Base-by-base conservation (phyloP, 441 rosid species). In the Croton laevigatus region DNA sequence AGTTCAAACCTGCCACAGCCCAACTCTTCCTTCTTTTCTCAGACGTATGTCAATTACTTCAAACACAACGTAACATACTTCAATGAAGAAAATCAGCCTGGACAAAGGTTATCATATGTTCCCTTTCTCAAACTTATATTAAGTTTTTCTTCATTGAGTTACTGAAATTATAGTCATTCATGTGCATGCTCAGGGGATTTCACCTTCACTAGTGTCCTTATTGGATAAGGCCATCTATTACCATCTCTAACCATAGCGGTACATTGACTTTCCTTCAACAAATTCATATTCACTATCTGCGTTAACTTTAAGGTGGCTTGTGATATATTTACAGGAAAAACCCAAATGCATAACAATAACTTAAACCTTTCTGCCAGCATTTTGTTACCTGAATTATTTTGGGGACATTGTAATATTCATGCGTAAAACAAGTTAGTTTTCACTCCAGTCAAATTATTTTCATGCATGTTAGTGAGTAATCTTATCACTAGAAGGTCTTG, bases 131-230 rank as follows among this genome's bases (percentile, higher is more conserved):
- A 49, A 66, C 68, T 69, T 69, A 52, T n/a, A 53, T 49, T 51
- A 59, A 17, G 52, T 66, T 72, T 27, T 5, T 68, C 23, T 22
- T 38, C 2, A 57, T 54, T 55, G 13, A 66, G 59, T 63, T 70
- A 55, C 78, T 82, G 58, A 74, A 65, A 59, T 74, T 64, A 73
- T 73, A 62, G 22, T 76, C 60, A 37, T 76, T 53, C 82, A 91
- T 96, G 83, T 93, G 98, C 84, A 91, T 89, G 91, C 89, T 93
- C 9, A 85, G 93, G 76, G 97, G 97, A 34, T 89, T 93, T 76
- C 88, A 89, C 63, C 82, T 93, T 78, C 90, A 80, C 76, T 83
- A 78, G 65, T 89, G 98, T 70, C 98, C 95, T 71, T 89, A 89
- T 72, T 93, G 97, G 98, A 82, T 89, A 76, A 83, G 97, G 81